A percentile compares a stretch with the other conserved stretches of the same genome.
Evolutionary conservation across 2,329 filamentous ascomycete species (phyloP).

Genomic region (Harringtonia aguacate): DNA sequence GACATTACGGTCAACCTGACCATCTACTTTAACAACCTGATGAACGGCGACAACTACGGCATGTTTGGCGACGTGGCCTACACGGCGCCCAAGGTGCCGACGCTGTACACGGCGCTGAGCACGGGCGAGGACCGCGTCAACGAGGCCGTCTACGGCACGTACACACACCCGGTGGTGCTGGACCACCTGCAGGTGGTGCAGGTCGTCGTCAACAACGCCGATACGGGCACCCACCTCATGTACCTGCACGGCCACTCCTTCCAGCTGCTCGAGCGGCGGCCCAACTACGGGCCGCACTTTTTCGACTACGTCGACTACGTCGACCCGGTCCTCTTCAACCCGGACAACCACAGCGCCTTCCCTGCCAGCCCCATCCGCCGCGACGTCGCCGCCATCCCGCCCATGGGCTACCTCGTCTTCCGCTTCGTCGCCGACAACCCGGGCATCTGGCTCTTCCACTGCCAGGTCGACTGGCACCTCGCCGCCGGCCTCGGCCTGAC

Average conservation of each 20-base stretch:
- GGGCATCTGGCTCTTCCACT: slow-evolving; percentile 56
- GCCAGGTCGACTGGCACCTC: slow-evolving; percentile 73
- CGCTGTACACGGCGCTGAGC: slow-evolving; percentile 65
- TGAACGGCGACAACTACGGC: slow-evolving; percentile 33
- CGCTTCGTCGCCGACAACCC: slow-evolving; percentile 58
- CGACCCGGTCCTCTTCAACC: slow-evolving; percentile 18
- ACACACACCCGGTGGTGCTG: slow-evolving; percentile 58
- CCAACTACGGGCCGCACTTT: slow-evolving; percentile 48
- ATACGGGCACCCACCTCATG: slow-evolving; percentile 62
- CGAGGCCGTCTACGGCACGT: slow-evolving; percentile 52
- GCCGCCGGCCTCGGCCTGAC: slow-evolving; percentile 54
- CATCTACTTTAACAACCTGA: slow-evolving; percentile 56
- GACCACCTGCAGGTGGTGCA: slow-evolving; percentile 59
- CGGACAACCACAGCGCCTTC: slow-evolving; percentile 25
- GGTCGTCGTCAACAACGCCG: slow-evolving; percentile 67
- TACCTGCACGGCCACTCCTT: slow-evolving; percentile 71
- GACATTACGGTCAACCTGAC: slow-evolving; percentile 53
- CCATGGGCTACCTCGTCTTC: slow-evolving; percentile 57
- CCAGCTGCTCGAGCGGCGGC: slow-evolving; percentile 43
- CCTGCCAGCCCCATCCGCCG: slow-evolving; percentile 50
- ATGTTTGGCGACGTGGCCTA: slow-evolving; percentile 75
- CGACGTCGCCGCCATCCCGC: slow-evolving; percentile 56
- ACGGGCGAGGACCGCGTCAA: slow-evolving; percentile 42
- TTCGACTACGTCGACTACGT: slow-evolving; percentile 29
- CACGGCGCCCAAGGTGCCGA: slow-evolving; percentile 62